phyloP scores from a whole-genome alignment of 257 asterid genomes.

The Solanum appendiculatum region DNA sequence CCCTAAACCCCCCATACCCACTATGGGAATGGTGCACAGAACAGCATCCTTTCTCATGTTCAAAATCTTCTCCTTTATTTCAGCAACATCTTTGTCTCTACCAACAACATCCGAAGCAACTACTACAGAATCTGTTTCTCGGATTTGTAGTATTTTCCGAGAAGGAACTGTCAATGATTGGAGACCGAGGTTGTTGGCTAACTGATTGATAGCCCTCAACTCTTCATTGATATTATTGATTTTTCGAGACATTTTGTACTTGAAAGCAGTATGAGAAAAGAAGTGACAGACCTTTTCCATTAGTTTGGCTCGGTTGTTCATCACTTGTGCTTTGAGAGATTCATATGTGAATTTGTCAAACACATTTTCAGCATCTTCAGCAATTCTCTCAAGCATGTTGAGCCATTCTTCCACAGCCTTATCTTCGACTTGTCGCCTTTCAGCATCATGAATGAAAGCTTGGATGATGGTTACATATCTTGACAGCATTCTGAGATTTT shows the following conservation, averaged over 20 bases:
- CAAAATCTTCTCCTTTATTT: not conserved
- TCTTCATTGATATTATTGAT: constrained; percentile 1
- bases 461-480: not conserved
- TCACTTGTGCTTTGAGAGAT: not conserved
- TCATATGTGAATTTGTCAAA: constrained; percentile 14
- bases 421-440: not conserved
- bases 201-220: not conserved
- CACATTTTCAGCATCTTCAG: not conserved
- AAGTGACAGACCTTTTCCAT: not conserved
- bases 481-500: not conserved
- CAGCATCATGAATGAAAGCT: not conserved
- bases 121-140: not conserved
- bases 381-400: not conserved
- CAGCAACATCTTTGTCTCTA: not conserved
- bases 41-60: not conserved
- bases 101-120: not conserved
- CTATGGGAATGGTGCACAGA: not conserved
- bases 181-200: not conserved
- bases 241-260: not conserved
- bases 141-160: not conserved
- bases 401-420: constrained; percentile 2
- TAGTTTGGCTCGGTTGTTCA: not conserved
- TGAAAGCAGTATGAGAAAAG: not conserved
- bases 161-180: not conserved
- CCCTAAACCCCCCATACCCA: constrained; percentile 8